Evolutionary conservation across 305 asterid species (phyloP).

Genomic region (Fraxinus sp.): DNA sequence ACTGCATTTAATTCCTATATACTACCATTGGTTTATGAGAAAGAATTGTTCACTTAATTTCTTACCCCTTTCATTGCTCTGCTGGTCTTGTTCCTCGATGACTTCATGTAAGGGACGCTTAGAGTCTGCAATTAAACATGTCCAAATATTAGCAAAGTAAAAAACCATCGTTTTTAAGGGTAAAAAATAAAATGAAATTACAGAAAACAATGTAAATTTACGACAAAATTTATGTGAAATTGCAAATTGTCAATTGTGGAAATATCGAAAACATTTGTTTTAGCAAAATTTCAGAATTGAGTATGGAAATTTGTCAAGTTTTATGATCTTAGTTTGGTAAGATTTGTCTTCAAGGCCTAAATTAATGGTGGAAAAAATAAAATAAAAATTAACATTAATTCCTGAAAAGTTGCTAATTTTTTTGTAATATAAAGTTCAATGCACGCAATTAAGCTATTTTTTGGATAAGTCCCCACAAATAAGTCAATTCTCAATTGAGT

Average conservation of each 20-base stretch:
- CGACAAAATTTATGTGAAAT: neutral
- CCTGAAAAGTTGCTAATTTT: neutral
- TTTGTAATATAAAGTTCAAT: neutral
- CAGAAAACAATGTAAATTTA: neutral
- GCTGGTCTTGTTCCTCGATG: conserved; percentile 52
- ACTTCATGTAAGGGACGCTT: conserved; percentile 85
- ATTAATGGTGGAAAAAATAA: neutral
- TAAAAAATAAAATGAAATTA: neutral
- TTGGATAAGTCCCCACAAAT: neutral
- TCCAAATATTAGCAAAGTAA: neutral
- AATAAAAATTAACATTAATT: neutral
- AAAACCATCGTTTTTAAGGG: neutral
- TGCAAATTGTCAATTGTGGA: neutral
- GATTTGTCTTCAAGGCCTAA: neutral
- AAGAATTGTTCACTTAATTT: neutral
- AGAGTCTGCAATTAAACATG: conserved; percentile 50
- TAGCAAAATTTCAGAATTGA: neutral
- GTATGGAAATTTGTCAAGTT: neutral
- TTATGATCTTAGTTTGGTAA: neutral
- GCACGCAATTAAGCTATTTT: neutral
- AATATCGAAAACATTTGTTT: neutral
- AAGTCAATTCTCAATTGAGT: neutral
- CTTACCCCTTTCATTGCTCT: conserved; percentile 61
- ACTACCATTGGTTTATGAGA: neutral
- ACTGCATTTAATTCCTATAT: neutral